Conservation (phyloP, 2,329 filamentous ascomycete species). For the Cytospora paraplurivora region DNA sequence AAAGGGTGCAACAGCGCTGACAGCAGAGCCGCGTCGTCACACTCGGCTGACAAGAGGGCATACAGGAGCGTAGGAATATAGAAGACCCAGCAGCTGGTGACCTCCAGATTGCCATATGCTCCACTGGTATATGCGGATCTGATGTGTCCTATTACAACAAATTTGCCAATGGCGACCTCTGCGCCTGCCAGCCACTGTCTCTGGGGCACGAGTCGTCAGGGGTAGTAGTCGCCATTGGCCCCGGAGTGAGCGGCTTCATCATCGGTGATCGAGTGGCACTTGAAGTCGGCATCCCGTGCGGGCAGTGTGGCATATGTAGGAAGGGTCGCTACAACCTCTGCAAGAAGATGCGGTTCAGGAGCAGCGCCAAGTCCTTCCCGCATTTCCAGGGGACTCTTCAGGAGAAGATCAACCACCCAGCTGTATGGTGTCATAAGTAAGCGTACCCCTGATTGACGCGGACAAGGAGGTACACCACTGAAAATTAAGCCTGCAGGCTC, state of each 20-base stretch:
- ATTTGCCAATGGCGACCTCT: constrained; percentile 71
- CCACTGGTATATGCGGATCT: constrained; percentile 70
- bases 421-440: constrained; percentile 64
- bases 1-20: constrained; percentile 18
- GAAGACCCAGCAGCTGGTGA: constrained; percentile 53
- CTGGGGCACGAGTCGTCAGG: constrained; percentile 66
- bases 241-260: constrained; percentile 53
- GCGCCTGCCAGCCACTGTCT: constrained; percentile 65
- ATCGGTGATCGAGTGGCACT: constrained; percentile 61
- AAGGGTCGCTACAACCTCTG: constrained; percentile 63
- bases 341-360: constrained; percentile 63
- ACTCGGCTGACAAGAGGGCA: constrained; percentile 25
- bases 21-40: constrained; percentile 15
- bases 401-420: constrained; percentile 64
- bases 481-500: constrained; percentile 44
- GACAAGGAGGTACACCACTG: constrained; percentile 17
- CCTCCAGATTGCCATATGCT: constrained; percentile 65
- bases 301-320: constrained; percentile 52
- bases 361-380: constrained; percentile 63
- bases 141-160: constrained; percentile 74
- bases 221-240: constrained; percentile 57
- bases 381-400: constrained; percentile 66
- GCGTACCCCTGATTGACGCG: constrained; percentile 27
- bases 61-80: constrained; percentile 54
- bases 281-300: constrained; percentile 59